Evolutionary conservation across 2,329 filamentous ascomycete genomes (phyloP).

Genomic region (Colletotrichum sp.): DNA sequence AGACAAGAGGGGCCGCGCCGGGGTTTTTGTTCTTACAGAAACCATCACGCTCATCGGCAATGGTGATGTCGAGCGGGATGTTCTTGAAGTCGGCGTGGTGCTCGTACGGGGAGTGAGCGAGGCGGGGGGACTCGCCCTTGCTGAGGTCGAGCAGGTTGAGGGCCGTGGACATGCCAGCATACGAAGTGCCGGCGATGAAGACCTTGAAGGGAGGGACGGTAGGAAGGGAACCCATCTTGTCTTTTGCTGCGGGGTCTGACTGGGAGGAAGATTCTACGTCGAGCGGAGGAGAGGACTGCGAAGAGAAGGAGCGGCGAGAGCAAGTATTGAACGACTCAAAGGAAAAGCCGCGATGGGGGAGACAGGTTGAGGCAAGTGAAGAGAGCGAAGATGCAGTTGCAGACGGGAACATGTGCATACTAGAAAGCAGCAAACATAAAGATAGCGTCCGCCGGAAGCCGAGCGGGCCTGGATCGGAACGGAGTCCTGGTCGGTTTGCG

Average conservation of each 20-base stretch:
- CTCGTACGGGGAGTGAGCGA: slow-evolving; percentile 37
- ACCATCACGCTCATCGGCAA: slow-evolving; percentile 83
- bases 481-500: background rate
- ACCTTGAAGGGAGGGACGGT: slow-evolving; percentile 54
- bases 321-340: background rate
- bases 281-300: background rate
- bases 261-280: background rate
- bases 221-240: slow-evolving; percentile 23
- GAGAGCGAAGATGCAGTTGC: slow-evolving; percentile 2
- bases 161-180: slow-evolving; percentile 71
- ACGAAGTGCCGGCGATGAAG: slow-evolving; percentile 74
- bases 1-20: background rate
- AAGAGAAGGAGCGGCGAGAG: background rate
- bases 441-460: slow-evolving; percentile 13
- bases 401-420: background rate
- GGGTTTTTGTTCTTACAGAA: slow-evolving; percentile 64
- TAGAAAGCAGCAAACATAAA: slow-evolving; percentile 7
- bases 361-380: slow-evolving; percentile 1
- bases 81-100: slow-evolving; percentile 47
- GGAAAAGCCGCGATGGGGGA: background rate
- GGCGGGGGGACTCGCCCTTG: slow-evolving; percentile 58
- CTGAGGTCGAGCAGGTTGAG: slow-evolving; percentile 72
- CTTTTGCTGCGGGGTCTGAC: background rate
- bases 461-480: slow-evolving; percentile 17
- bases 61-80: slow-evolving; percentile 70